Conservation (phyloP, 2,329 filamentous ascomycete species). For the Biscogniauxia mediterranea region DNA sequence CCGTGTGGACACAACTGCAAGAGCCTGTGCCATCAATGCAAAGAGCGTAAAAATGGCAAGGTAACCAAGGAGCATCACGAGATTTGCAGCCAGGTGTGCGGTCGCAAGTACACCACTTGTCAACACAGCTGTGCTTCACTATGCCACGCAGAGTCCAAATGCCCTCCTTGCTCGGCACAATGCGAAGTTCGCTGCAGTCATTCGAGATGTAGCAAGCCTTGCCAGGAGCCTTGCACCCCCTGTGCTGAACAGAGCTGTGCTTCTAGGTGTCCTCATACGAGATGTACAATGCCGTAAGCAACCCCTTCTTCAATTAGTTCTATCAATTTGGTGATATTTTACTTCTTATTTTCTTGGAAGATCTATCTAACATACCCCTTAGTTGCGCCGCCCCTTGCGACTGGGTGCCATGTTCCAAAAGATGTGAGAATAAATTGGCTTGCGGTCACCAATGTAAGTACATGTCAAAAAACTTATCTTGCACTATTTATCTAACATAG, state of each 20-base stretch:
- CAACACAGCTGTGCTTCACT: constrained; percentile 48
- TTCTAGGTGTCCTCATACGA: constrained; percentile 54
- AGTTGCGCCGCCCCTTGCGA: constrained; percentile 65
- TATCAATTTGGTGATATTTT: neutral
- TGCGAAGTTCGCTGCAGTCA: constrained; percentile 59
- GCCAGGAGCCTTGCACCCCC: constrained; percentile 59
- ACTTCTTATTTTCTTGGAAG: neutral
- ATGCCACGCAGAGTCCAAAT: constrained; percentile 53
- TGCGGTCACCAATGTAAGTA: constrained; percentile 60
- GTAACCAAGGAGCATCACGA: constrained; percentile 42
- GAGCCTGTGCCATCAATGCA: constrained; percentile 49
- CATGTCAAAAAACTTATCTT: neutral
- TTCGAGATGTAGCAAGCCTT: constrained; percentile 53
- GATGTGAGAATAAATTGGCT: constrained; percentile 51
- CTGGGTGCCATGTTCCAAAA: constrained; percentile 60
- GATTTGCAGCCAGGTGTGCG: constrained; percentile 48
- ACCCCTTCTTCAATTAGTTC: neutral
- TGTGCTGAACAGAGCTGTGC: constrained; percentile 55
- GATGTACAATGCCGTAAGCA: constrained; percentile 37
- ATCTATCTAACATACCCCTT: neutral
- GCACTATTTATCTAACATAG: neutral
- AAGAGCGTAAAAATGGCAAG: constrained; percentile 30
- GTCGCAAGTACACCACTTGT: constrained; percentile 52
- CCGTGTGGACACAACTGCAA: constrained; percentile 60
- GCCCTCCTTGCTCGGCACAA: constrained; percentile 43